A percentile compares a stretch with the other conserved stretches of the same genome.
Evolutionary conservation across 805 yeast species (phyloP).

Genomic region (Suhomyces sp.): DNA sequence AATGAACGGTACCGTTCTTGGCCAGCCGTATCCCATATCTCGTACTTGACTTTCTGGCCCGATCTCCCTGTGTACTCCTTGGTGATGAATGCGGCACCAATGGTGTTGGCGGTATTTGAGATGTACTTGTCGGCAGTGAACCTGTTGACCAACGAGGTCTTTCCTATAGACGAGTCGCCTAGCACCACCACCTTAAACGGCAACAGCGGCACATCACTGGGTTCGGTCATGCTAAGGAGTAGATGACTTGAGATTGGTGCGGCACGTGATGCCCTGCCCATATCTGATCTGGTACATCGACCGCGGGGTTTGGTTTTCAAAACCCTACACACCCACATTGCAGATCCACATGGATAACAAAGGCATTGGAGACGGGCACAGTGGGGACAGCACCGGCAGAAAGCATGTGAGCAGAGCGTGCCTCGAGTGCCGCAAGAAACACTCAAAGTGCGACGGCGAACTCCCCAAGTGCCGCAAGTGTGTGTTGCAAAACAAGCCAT

Average conservation of each 20-base stretch:
- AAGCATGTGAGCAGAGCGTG: conserved; percentile 35
- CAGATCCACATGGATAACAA: neutral
- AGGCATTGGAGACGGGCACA: neutral
- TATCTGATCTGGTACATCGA: neutral
- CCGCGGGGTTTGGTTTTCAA: conserved; percentile 1
- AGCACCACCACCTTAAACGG: conserved; percentile 40
- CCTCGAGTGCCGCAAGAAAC: conserved; percentile 49
- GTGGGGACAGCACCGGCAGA: neutral
- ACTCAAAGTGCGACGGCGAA: conserved; percentile 49
- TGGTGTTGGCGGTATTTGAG: conserved; percentile 80
- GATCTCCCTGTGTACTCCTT: conserved; percentile 46
- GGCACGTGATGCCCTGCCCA: neutral
- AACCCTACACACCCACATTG: neutral
- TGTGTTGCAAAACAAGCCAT: conserved; percentile 27
- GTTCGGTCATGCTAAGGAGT: conserved; percentile 3
- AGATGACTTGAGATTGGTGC: neutral
- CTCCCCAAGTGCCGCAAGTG: conserved; percentile 47
- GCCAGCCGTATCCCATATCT: conserved; percentile 96
- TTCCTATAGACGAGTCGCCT: conserved; percentile 62
- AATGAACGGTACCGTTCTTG: conserved; percentile 50
- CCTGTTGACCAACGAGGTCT: conserved; percentile 74
- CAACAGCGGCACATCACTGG: conserved; percentile 16
- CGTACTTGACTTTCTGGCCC: conserved; percentile 47
- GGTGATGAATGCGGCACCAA: conserved; percentile 97
- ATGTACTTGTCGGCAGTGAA: conserved; percentile 73